Evolutionary conservation across 495 filamentous ascomycete genomes (phyloP).

Genomic region (Aspergillus sclerotiicarbonarius): DNA sequence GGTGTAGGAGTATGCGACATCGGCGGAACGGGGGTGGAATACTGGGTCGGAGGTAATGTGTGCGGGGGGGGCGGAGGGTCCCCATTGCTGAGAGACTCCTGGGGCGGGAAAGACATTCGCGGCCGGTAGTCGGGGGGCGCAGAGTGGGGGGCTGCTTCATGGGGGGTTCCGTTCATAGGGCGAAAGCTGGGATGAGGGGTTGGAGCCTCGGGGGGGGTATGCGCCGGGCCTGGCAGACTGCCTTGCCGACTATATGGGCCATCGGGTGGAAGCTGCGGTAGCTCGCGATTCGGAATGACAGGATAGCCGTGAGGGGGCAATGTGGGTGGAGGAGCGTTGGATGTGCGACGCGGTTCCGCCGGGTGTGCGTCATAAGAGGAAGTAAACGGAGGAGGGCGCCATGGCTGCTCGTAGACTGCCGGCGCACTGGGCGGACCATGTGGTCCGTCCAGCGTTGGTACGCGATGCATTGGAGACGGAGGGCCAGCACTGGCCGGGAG

Average conservation of each 20-base stretch:
- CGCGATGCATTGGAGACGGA: conserved; percentile 32
- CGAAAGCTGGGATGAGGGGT: conserved; percentile 29
- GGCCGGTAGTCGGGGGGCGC: conserved; percentile 39
- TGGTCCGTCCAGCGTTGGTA: conserved; percentile 31
- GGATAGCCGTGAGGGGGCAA: conserved; percentile 33
- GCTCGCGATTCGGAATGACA: conserved; percentile 35
- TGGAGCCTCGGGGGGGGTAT: conserved; percentile 25
- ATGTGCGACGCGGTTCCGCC: conserved; percentile 34
- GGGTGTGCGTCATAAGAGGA: conserved; percentile 31
- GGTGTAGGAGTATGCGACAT: conserved; percentile 27
- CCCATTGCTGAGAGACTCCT: conserved; percentile 26
- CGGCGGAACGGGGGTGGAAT: conserved; percentile 26
- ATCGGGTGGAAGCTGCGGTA: conserved; percentile 40
- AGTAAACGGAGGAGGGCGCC: conserved; percentile 31
- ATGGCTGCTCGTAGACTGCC: conserved; percentile 33
- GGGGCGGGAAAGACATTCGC: conserved; percentile 34
- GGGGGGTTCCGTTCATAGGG: conserved; percentile 36
- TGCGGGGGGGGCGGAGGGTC: conserved; percentile 29
- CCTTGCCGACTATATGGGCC: conserved; percentile 37
- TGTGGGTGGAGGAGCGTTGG: conserved; percentile 29
- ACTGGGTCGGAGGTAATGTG: conserved; percentile 28
- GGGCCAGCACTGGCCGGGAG: conserved; percentile 19
- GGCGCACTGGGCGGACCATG: conserved; percentile 28
- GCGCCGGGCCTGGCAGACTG: conserved; percentile 32
- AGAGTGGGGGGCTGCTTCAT: conserved; percentile 36